phyloP scores from a whole-genome alignment of 495 filamentous ascomycete species.

The Neurospora africana region DNA sequence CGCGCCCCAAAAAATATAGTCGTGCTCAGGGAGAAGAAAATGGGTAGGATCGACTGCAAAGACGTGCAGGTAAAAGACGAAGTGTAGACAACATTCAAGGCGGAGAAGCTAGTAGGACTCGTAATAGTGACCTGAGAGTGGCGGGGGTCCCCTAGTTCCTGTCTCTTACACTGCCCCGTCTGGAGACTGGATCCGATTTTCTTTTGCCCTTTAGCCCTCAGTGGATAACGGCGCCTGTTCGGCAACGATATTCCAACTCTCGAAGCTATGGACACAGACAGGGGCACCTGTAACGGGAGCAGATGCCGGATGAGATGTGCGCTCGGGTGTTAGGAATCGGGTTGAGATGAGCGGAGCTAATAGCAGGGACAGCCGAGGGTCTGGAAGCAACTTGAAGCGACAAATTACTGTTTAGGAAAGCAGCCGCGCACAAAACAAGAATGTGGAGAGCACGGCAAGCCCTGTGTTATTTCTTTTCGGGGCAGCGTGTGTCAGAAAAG shows the following conservation, averaged over 20 bases:
- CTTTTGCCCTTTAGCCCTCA: slow-evolving; percentile 1
- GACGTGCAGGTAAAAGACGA: slow-evolving; percentile 9
- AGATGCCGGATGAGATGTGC: slow-evolving; percentile 4
- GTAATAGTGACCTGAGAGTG: slow-evolving; percentile 9
- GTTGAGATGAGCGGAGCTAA: slow-evolving; percentile 4
- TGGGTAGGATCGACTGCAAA: slow-evolving; percentile 16
- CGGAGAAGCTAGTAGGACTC: slow-evolving; percentile 18
- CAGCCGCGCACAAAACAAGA: slow-evolving; percentile 21
- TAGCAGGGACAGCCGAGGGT: slow-evolving; percentile 4
- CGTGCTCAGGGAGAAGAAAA: slow-evolving; percentile 17
- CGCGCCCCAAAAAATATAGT: slow-evolving; percentile 22
- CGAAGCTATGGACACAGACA: background rate
- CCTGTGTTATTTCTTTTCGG: slow-evolving; percentile 27
- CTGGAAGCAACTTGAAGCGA: slow-evolving; percentile 17
- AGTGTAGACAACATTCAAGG: slow-evolving; percentile 16
- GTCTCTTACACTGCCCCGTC: slow-evolving; percentile 16
- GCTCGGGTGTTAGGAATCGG: background rate
- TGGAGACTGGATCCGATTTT: slow-evolving; percentile 8
- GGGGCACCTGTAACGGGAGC: slow-evolving; percentile 1
- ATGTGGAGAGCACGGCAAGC: slow-evolving; percentile 21
- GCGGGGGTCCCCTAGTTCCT: slow-evolving; percentile 23
- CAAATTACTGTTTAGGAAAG: slow-evolving; percentile 20
- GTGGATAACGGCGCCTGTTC: slow-evolving; percentile 8
- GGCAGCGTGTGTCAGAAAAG: slow-evolving; percentile 30
- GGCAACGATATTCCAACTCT: background rate